A percentile compares a stretch with the other conserved stretches of the same genome.
Conservation (phyloP, 495 filamentous ascomycete genomes). For the Talaromyces stipitatus region DNA sequence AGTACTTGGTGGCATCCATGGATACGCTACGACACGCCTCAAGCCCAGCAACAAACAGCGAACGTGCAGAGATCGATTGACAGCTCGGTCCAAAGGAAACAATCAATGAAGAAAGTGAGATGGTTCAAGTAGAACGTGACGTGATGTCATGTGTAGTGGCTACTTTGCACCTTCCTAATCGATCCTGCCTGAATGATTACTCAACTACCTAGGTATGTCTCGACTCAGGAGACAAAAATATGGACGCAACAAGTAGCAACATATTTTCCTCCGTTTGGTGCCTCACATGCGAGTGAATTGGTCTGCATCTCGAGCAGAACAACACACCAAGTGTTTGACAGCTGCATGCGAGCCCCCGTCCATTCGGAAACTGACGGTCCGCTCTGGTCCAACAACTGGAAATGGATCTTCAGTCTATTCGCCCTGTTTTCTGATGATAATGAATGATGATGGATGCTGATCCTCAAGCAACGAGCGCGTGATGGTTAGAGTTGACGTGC, state of each 20-base stretch:
- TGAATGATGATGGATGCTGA: neutral
- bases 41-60: neutral
- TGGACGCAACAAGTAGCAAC: neutral
- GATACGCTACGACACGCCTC: neutral
- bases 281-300: neutral
- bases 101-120: neutral
- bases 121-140: neutral
- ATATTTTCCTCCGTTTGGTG: neutral
- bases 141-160: neutral
- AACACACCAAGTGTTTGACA: neutral
- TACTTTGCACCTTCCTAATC: neutral
- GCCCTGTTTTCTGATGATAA: neutral
- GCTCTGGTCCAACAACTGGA: neutral
- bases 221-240: neutral
- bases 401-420: neutral
- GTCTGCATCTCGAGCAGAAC: neutral
- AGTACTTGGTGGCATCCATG: neutral
- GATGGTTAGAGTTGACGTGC: neutral
- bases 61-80: slow-evolving; percentile 1
- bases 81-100: too few species aligned
- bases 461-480: neutral
- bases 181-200: too few species aligned
- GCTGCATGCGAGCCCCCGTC: neutral
- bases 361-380: neutral
- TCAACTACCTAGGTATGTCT: too few species aligned